A percentile compares a stretch with the other conserved stretches of the same genome.
phyloP scores from a whole-genome alignment of 805 yeast species.

The Komagataella mondaviorum region DNA sequence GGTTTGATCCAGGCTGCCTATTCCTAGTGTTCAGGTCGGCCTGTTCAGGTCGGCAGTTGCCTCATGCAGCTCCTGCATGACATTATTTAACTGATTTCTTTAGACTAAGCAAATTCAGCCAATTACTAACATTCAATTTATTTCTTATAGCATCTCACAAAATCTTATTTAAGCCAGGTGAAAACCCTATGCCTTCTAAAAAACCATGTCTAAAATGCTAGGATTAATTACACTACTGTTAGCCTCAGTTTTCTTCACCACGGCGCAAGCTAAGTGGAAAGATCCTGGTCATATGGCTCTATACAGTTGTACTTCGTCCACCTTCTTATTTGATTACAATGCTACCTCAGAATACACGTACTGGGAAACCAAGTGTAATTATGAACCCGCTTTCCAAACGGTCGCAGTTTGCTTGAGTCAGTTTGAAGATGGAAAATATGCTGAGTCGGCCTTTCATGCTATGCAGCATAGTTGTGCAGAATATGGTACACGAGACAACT shows the following conservation, averaged over 20 bases:
- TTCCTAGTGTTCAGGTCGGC: background rate
- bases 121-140: background rate
- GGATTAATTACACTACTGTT: background rate
- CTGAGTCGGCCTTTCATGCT: background rate
- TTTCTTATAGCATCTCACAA: background rate
- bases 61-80: background rate
- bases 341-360: background rate
- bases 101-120: background rate
- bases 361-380: background rate
- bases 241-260: background rate
- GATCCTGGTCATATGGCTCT: background rate
- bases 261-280: background rate
- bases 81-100: background rate
- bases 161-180: background rate
- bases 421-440: background rate
- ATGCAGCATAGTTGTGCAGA: background rate
- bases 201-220: background rate
- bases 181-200: background rate
- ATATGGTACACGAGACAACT: background rate
- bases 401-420: background rate
- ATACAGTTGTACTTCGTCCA: background rate
- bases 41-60: background rate
- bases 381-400: background rate
- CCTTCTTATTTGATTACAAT: background rate
- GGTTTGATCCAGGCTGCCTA: background rate